Base-by-base conservation (phyloP, 257 asterid genomes). In the Jaltomata sinuosa region DNA sequence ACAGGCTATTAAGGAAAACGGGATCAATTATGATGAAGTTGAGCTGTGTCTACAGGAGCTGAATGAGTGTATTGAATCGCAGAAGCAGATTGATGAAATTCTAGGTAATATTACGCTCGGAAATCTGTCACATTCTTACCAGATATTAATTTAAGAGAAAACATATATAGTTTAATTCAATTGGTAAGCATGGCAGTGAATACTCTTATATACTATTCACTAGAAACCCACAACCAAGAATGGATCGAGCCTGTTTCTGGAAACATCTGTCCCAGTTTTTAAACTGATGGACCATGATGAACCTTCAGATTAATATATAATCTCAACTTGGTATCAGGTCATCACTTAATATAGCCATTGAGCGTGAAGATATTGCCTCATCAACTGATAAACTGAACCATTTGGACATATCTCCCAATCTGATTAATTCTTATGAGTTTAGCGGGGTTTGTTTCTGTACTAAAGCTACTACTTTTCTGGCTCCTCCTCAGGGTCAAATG, bases 41-140 rank as follows among this genome's bases (percentile, higher is more conserved):
- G 93, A 93, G 82, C 85, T 80, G 84, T 91, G 94, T 89, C 85
- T 95, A 84, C 86, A 88, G 89, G 97, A 95, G 81, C 90, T 95
- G 82, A 93, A 88, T 55, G 91, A 87, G 77, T 90, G 91, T 87
- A 85, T 93, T 65, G 91, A 89, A 86, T 91, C 97, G 47, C 84
- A 92, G 85, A 94, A 91, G 88, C 93, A 64, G 88, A 91, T 94
- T 83, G 95, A 93, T 65, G 87, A 85, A 86, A 88, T 89, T 85
- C 84, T 95, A 85, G 94, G 95, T 90, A 86, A 86, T 87, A 81
- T 84, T 82, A 54, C 36, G 52, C 54, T 38, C 55, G 49, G 0
- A 76, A 47, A 76, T 47, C 6, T 8, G 40, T 47, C 61, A 25
- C 81, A 25, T 25, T 76, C 80, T 76, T 76, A 47, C 40, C 59